Evolutionary conservation across 1,284 basidiomycete species (phyloP).

Genomic region (Somion occarium): DNA sequence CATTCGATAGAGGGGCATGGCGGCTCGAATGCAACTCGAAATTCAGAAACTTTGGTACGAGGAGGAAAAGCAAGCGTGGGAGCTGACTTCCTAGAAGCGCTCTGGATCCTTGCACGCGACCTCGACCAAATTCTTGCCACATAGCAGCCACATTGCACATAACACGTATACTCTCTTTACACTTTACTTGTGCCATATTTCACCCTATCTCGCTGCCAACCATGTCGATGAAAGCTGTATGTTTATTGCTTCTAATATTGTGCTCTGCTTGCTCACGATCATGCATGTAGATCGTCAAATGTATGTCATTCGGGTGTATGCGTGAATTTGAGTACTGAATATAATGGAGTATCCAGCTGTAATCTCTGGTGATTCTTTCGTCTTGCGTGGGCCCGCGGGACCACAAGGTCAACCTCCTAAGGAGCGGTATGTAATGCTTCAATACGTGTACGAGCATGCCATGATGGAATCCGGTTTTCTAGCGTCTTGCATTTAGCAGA

Average conservation of each 20-base stretch:
- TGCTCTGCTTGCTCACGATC: slow-evolving; percentile 8
- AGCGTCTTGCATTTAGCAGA: slow-evolving; percentile 88
- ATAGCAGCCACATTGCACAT: slow-evolving; percentile 1
- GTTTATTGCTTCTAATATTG: slow-evolving; percentile 26
- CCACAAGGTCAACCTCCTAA: slow-evolving; percentile 82
- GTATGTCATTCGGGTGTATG: slow-evolving; percentile 32
- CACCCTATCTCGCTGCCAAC: neutral
- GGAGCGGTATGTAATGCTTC: slow-evolving; percentile 61
- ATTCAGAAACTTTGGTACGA: too few relatives aligned
- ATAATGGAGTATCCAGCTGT: slow-evolving; percentile 53
- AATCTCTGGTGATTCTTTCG: slow-evolving; percentile 84
- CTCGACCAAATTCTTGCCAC: neutral
- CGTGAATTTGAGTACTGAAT: slow-evolving; percentile 19
- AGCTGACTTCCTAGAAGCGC: neutral
- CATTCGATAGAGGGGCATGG: slow-evolving; percentile 81
- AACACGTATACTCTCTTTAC: neutral
- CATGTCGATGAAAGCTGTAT: slow-evolving; percentile 67
- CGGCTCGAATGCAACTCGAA: neutral
- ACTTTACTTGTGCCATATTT: neutral
- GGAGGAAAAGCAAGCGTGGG: slow-evolving; percentile 3
- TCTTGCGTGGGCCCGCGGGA: slow-evolving; percentile 72
- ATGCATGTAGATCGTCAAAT: slow-evolving; percentile 61
- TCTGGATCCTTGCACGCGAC: neutral
- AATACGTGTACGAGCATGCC: too few relatives aligned
- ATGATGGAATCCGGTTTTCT: too few relatives aligned